Conservation (phyloP, 202 grass and related monocot species). For the Setaria italica region DNA sequence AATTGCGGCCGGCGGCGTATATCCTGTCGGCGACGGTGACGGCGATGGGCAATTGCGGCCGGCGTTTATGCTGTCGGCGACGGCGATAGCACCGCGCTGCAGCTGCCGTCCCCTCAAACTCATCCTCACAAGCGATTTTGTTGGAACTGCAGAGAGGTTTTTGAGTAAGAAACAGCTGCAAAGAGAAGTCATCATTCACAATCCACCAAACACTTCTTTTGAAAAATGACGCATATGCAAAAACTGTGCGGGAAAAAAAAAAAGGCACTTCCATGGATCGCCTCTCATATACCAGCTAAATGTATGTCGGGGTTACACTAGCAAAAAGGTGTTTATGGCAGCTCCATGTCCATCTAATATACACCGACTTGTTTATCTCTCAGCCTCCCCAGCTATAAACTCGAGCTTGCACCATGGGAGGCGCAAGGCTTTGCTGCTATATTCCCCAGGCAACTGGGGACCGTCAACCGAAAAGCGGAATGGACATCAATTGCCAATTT, state of each 20-base stretch:
- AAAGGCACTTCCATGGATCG: slow-evolving; percentile 29
- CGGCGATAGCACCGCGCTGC: no score
- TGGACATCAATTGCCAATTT: not conserved
- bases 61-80: not conserved
- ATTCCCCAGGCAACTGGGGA: slow-evolving; percentile 34
- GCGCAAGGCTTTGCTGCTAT: slow-evolving; percentile 43
- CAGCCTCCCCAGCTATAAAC: slow-evolving; percentile 30
- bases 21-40: no score
- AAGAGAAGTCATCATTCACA: not conserved
- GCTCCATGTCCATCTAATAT: slow-evolving; percentile 40
- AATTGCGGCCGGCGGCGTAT: slow-evolving; percentile 42
- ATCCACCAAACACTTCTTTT: not conserved
- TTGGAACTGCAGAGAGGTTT: not conserved
- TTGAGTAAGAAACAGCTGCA: no score
- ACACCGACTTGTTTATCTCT: slow-evolving; percentile 39
- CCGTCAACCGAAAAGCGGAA: slow-evolving; percentile 26
- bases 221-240: not conserved
- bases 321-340: slow-evolving; percentile 29
- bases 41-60: no score
- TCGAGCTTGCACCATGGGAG: slow-evolving; percentile 8
- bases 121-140: not conserved
- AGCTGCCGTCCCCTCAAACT: not conserved
- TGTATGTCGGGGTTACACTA: slow-evolving; percentile 22
- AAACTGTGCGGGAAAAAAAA: not conserved
- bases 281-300: slow-evolving; percentile 23